Base-by-base conservation (phyloP, 2,329 filamentous ascomycete genomes). In the Xylariaceae sp. region DNA sequence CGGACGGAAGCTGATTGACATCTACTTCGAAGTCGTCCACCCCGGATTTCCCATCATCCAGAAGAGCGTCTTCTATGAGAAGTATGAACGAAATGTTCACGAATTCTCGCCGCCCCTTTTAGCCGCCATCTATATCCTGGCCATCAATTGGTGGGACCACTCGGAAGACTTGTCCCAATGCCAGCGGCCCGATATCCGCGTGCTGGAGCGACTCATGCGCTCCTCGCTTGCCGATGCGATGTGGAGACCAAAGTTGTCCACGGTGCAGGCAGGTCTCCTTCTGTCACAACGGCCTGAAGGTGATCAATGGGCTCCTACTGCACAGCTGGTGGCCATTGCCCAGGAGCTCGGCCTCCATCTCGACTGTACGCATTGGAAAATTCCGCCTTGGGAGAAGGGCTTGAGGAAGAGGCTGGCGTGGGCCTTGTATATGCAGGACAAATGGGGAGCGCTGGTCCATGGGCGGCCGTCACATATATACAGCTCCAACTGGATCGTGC, bases 401-500 rank as follows among this genome's bases (percentile, higher is more conserved):
- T 64, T 95, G 44, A 77, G 90, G 46, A 93, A 91, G 61, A 79
- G 90, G 37, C 76, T 95, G 32, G 89, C 88, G 1, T 95, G 90
- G 89, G 89, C 87, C 2, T 65, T 95, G 38, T 95, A 93, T 61
- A 91, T 94, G 84, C 89, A 95, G 65, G 90, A 96, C 64, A 94
- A 87, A 63, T 89, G 85, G 85, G 83, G 81, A 33, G 82, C 85
- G 3, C 66, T 89, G 19, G 79, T 87, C 26, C 81, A 88, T 55
- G 85, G 85, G 49, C 78, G 85, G 13, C 85, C 85, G 3, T 87
- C 84, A 3, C 84, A 87, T 48, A 67, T 70, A 36, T 68, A 68
- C 48, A 56, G 60, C 36, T 64, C 64, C 30, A 71, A 88, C 55
- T 89, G 85, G 84, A 81, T 82, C 9, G 84, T 89, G 9, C 71